These are phyloP conservation scores for Hypoxylon lienhwacheense DNA, from an alignment of 495 filamentous ascomycete species.

Conservation along the genomic window DNA sequence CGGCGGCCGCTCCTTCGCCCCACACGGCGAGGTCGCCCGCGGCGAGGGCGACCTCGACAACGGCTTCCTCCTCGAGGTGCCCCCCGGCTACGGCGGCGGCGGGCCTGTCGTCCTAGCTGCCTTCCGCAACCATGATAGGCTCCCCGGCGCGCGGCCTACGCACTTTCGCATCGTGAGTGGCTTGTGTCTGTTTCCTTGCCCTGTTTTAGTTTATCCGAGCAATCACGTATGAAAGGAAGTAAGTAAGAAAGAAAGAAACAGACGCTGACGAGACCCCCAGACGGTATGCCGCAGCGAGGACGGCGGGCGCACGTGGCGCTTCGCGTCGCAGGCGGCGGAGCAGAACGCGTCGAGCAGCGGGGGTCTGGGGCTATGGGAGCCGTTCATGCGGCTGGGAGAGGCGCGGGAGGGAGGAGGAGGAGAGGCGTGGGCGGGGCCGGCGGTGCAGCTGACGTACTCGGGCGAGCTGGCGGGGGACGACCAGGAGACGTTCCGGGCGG, in stretches of 20 bases:
- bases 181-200: not conserved
- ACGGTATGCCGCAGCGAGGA: constrained; percentile 61
- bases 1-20: constrained; percentile 45
- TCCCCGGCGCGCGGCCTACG: constrained; percentile 42
- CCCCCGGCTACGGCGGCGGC: constrained; percentile 15
- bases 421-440: constrained; percentile 41
- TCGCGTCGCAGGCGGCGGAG: constrained; percentile 53
- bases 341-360: constrained; percentile 42
- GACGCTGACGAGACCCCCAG: not conserved
- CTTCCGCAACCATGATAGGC: constrained; percentile 64
- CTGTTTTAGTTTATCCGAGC: not conserved
- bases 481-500: constrained; percentile 62
- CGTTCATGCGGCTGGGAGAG: constrained; percentile 56
- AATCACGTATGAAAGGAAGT: not conserved
- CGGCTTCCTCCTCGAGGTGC: constrained; percentile 58
- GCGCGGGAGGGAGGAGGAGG: no score
- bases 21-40: constrained; percentile 39
- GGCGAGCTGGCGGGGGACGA: constrained; percentile 46
- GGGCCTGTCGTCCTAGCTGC: constrained; percentile 54
- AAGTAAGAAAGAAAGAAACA: not conserved
- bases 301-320: constrained; percentile 56
- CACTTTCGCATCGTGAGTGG: constrained; percentile 56
- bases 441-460: constrained; percentile 59
- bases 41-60: constrained; percentile 60
- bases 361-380: constrained; percentile 62